Base-by-base conservation (phyloP, 1,284 basidiomycete species). In the Anthracocystis panici-leucophaei region DNA sequence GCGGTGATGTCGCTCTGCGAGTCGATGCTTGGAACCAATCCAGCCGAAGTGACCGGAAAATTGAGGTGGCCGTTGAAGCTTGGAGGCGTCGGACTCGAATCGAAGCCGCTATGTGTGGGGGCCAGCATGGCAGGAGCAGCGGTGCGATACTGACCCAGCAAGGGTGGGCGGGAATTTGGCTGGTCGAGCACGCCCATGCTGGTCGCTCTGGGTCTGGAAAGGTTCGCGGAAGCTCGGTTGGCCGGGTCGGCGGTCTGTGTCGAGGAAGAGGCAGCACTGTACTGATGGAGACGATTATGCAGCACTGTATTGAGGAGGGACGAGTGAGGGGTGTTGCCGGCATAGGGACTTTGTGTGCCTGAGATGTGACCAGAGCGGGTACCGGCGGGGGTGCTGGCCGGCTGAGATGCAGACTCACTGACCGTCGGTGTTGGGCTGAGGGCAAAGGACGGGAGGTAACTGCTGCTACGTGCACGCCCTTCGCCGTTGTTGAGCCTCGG, bases 101-200 rank as follows among this genome's bases (percentile, higher is more conserved):
- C 59, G n/a, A 52, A 53, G 5, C 48, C 23, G 9, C n/a, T 20
- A 9, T 55, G 51, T 10, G 23, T 31, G 10, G 41, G 10, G 20
- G 48, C 23, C 23, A 46, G 53, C 7, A 21, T 23, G 20, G 44
- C 45, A 11, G 50, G 18, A 12, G 31, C 49, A 14, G 42, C 44
- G 12, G 57, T n/a, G 18, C 29, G 53, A n/a, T 60, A 60, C 29
- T 56, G 67, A 12, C 49, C 48, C 12, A 40, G n/a, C 51, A 52
- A 9, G 10, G 58, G 58, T 11, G 41, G 35, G 8, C 63, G 68
- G 23, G 68, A 42, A 16, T 61, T 46, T 16, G 56, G 60, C 18
- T 61, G 66, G 42, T 76, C 74, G 3, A 76, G 51, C 5, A 72
- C 65, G 9, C 74, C 74, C 74, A 76, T 76, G 52, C 74, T 76